phyloP scores from a whole-genome alignment of 371 early-diverging fungal species.

The Mortierella sp. region DNA sequence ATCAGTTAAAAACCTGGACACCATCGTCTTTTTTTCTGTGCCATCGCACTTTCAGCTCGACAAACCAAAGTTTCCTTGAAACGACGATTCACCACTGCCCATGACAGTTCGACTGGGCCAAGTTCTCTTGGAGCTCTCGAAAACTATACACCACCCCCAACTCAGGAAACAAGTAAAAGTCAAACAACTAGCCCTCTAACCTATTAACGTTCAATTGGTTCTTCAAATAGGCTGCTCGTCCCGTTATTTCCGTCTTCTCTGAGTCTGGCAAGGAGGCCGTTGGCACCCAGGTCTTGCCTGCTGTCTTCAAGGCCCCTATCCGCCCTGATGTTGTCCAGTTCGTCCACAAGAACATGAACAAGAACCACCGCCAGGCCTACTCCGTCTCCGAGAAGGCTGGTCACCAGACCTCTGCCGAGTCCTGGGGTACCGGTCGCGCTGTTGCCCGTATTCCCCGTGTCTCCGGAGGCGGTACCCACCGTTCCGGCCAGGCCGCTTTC shows the following conservation, averaged over 20 bases:
- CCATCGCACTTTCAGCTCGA: neutral
- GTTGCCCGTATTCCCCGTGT: conserved; percentile 99
- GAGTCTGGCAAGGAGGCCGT: conserved; percentile 80
- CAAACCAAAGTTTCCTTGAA: neutral
- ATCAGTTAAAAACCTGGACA: neutral
- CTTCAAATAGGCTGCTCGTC: conserved; percentile 76
- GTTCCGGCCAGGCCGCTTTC: conserved; percentile 99
- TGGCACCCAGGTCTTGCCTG: conserved; percentile 91
- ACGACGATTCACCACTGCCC: neutral
- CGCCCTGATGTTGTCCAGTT: conserved; percentile 98
- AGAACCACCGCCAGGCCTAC: conserved; percentile 99
- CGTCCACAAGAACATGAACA: conserved; percentile 98
- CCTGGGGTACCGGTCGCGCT: conserved; percentile 99
- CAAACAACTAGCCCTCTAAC: neutral
- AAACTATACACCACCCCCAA: neutral
- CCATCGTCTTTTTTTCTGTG: conserved; percentile 3
- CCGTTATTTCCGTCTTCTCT: conserved; percentile 93
- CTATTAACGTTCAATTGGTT: neutral
- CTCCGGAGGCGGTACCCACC: conserved; percentile 98
- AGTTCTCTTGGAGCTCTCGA: neutral
- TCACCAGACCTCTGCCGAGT: conserved; percentile 99
- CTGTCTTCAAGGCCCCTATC: conserved; percentile 98
- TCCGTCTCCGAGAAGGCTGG: conserved; percentile 98
- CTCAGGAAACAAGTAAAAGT: conserved; percentile 5
- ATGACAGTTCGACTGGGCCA: neutral